These are phyloP conservation scores for Suillus lakei DNA, from an alignment of 768 basidiomycete species.

Conservation along the genomic window DNA sequence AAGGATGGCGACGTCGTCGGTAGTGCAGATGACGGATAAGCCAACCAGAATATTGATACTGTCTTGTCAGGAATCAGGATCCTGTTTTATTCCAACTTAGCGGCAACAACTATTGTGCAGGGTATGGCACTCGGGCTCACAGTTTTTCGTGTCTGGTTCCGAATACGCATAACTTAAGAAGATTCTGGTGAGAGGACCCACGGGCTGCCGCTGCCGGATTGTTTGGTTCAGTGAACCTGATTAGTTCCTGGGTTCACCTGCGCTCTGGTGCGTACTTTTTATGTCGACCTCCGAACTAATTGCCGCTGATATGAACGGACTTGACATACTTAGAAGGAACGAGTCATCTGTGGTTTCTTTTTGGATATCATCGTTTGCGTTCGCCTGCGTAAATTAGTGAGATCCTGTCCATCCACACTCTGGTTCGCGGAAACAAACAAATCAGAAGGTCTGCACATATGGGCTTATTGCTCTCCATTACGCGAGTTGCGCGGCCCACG, in stretches of 20 bases:
- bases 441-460: constrained; percentile 27
- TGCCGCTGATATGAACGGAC: not conserved
- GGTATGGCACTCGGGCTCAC: constrained; percentile 24
- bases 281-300: not conserved
- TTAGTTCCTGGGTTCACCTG: constrained; percentile 11
- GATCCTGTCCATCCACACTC: not conserved
- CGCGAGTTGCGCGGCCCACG: constrained; percentile 28
- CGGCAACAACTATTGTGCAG: constrained; percentile 21
- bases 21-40: constrained; percentile 1
- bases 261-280: constrained; percentile 17
- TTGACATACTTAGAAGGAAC: constrained; percentile 14
- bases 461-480: constrained; percentile 28
- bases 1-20: not conserved
- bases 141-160: constrained; percentile 32
- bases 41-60: not conserved
- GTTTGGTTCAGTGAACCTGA: constrained; percentile 16
- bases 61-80: not conserved
- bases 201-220: constrained; percentile 23
- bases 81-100: not conserved
- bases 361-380: constrained; percentile 26
- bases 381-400: constrained; percentile 28
- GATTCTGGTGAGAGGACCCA: constrained; percentile 36
- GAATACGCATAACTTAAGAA: constrained; percentile 21
- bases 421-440: not conserved
- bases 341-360: constrained; percentile 19